A percentile compares a stretch with the other conserved stretches of the same genome.
phyloP scores from a whole-genome alignment of 2,329 filamentous ascomycete species.

The Rhytidhysteron rufulum region DNA sequence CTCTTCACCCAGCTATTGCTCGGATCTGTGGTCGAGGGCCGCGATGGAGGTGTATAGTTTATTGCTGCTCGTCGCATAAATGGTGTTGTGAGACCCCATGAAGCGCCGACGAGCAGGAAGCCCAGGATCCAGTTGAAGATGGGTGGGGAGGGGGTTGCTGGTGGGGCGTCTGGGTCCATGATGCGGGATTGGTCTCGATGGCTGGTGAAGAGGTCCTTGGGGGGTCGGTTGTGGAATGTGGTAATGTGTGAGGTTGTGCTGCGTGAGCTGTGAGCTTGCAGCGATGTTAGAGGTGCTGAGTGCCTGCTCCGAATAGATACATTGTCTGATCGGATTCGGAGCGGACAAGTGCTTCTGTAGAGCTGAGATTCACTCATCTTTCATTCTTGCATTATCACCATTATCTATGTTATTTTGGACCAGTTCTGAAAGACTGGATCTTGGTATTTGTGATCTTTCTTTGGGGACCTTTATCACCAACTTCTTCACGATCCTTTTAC shows the following conservation, averaged over 20 bases:
- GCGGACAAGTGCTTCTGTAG: no score
- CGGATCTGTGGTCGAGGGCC: conserved; percentile 29
- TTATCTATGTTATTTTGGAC: no score
- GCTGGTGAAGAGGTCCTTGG: not conserved
- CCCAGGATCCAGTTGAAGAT: conserved; percentile 80
- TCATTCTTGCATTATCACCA: no score
- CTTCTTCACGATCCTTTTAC: no score
- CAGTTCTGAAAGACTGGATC: no score
- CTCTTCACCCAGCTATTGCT: conserved; percentile 57
- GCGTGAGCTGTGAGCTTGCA: no score
- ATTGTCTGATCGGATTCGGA: no score
- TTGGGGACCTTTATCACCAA: no score
- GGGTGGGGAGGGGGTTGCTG: conserved; percentile 42
- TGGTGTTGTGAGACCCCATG: conserved; percentile 85
- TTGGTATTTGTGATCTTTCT: no score
- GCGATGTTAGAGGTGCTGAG: no score
- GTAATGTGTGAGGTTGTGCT: no score
- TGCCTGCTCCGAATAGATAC: not conserved
- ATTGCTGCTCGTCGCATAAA: conserved; percentile 87
- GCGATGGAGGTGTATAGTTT: conserved; percentile 58
- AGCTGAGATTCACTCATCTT: no score
- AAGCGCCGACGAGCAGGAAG: conserved; percentile 85
- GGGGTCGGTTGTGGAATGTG: not conserved
- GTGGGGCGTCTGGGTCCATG: conserved; percentile 30
- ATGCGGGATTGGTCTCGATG: not conserved